A percentile compares a stretch with the other conserved stretches of the same genome.
Conservation (phyloP, 2,329 filamentous ascomycete species). For the Colletotrichum phormii region DNA sequence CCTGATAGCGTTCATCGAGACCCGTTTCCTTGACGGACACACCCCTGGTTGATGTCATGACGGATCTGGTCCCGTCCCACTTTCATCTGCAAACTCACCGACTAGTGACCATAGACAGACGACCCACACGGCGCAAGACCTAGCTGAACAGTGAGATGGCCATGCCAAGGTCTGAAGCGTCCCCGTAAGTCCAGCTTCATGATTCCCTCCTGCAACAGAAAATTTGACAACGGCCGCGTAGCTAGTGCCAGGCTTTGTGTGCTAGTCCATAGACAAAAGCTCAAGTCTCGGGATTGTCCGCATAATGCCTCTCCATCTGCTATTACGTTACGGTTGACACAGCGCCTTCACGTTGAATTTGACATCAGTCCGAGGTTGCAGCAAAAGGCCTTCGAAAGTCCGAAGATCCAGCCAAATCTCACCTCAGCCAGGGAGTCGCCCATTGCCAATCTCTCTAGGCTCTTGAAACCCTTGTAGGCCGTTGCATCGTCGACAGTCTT, state of each 20-base stretch:
- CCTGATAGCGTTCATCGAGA: background rate
- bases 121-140: background rate
- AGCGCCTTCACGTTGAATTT: background rate
- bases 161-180: constrained; percentile 10
- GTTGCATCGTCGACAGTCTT: background rate
- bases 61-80: background rate
- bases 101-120: background rate
- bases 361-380: background rate
- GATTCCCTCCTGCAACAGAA: background rate
- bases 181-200: background rate
- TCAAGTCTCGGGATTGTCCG: constrained; percentile 10
- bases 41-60: background rate
- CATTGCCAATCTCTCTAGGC: background rate
- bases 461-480: too few species aligned
- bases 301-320: background rate
- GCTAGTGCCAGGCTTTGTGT: background rate
- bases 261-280: constrained; percentile 10
- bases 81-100: background rate
- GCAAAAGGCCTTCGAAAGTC: background rate
- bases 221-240: background rate
- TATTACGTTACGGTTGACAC: background rate
- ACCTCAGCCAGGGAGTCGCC: background rate
- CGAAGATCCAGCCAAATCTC: too few species aligned
- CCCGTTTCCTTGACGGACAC: background rate
- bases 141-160: constrained; percentile 7